phyloP scores from a whole-genome alignment of 176 grass and related monocot genomes.

The Eremochloa ophiuroides region DNA sequence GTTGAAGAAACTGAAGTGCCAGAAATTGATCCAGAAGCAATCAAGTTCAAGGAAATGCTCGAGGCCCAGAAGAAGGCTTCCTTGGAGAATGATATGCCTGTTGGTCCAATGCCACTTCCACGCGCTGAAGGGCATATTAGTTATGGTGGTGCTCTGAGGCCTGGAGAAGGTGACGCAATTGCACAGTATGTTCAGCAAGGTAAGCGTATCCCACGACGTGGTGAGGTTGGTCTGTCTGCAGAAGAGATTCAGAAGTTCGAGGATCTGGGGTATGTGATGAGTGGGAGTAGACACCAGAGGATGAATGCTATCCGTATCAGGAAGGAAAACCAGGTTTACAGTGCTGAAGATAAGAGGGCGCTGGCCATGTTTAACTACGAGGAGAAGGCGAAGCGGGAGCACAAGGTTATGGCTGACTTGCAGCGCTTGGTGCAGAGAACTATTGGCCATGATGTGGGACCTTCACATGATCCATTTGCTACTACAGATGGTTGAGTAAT shows the following conservation, averaged over 20 bases:
- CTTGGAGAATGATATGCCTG: slow-evolving; percentile 68
- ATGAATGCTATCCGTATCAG: slow-evolving; percentile 98
- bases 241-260: slow-evolving; percentile 96
- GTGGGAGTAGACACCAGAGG: slow-evolving; percentile 95
- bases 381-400: slow-evolving; percentile 84
- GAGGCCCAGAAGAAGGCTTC: slow-evolving; percentile 88
- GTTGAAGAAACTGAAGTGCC: slow-evolving; percentile 31
- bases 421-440: slow-evolving; percentile 93
- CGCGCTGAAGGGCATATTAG: slow-evolving; percentile 89
- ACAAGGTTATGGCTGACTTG: slow-evolving; percentile 96
- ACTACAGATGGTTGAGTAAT: slow-evolving; percentile 53
- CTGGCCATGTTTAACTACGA: slow-evolving; percentile 99
- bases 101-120: slow-evolving; percentile 75
- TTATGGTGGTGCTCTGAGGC: slow-evolving; percentile 92
- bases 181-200: slow-evolving; percentile 97
- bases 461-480: slow-evolving; percentile 83
- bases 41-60: slow-evolving; percentile 83
- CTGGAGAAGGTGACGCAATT: slow-evolving; percentile 98
- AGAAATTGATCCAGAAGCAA: slow-evolving; percentile 73
- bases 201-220: slow-evolving; percentile 94
- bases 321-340: slow-evolving; percentile 98
- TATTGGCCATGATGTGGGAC: slow-evolving; percentile 73
- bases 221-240: slow-evolving; percentile 93
- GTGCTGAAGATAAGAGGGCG: slow-evolving; percentile 95
- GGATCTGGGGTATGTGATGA: slow-evolving; percentile 92